Evolutionary conservation across 192 early-diverging fungal species (phyloP), one percentile per base, ranked within the genome.

Genomic region (Linnemannia exigua): DNA sequence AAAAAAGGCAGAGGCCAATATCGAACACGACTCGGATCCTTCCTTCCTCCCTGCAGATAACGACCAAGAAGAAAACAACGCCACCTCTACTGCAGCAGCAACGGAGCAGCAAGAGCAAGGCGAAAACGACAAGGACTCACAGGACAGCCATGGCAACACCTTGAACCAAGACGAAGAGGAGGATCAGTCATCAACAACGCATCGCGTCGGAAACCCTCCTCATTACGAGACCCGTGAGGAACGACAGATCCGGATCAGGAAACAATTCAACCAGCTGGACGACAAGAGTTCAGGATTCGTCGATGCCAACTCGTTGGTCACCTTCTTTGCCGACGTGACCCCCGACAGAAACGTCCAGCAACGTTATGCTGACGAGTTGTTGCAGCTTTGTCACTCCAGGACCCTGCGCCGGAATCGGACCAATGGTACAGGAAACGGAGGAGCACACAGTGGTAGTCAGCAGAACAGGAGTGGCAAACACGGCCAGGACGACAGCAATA

Each of bases 361-460:
- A 46, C 74, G 84, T 7, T 86, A 86, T 74, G 84, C 84, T 0
- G 84, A 86, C 33, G 84, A 86, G 54, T 31, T 86, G 51, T 63
- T 86, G 28, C 84, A 86, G 70, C 78, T 86, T n/a, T 86, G 84
- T 74, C 84, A 80, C 25, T 72, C 84, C 25, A 74, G 74, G 66
- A 76, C 48, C 22, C 47, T 77, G 70, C 54, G 22, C 41, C 44
- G 76, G 61, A 77, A 76, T 52, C 44, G 38, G 25, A 72, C 36
- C 70, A 66, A 20, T 48, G 20, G 38, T 12, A 33, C 44, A 0
- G 44, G 51, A 31, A 54, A 71, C 12, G 25, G 70, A 48, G 22
- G 69, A 31, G 3, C 41, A 54, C n/a, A 9, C 41, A 44, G 41
- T 44, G 41, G 41, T 44, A 22, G 28, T 31, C 33, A 37, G 44